These are phyloP conservation scores for Nosema muscidifuracis DNA, from an alignment of 371 early-diverging fungal species.

Conservation along the genomic window DNA sequence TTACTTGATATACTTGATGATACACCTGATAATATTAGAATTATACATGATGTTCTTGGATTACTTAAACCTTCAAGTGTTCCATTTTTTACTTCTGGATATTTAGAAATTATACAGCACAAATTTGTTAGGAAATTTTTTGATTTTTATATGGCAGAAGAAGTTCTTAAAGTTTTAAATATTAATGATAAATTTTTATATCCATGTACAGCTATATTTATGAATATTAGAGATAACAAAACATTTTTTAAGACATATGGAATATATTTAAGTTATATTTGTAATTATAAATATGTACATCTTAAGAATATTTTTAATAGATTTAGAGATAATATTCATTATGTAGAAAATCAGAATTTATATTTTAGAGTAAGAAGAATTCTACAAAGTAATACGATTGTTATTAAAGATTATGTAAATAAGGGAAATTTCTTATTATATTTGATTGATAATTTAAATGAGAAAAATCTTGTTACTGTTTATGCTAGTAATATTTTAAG, in stretches of 20 bases:
- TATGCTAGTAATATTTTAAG: constrained; percentile 18
- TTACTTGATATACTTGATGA: constrained; percentile 40
- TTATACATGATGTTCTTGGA: constrained; percentile 27
- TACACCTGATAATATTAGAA: constrained; percentile 6
- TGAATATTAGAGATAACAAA: constrained; percentile 17
- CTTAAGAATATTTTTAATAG: constrained; percentile 52
- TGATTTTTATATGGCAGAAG: constrained; percentile 12
- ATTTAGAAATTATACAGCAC: constrained; percentile 42
- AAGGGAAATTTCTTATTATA: not conserved
- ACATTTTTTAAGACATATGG: constrained; percentile 26
- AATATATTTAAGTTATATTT: constrained; percentile 34
- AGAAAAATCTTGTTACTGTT: constrained; percentile 16
- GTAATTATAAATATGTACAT: constrained; percentile 33
- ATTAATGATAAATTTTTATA: constrained; percentile 18
- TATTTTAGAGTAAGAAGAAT: constrained; percentile 32
- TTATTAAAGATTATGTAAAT: constrained; percentile 4
- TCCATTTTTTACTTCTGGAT: constrained; percentile 46
- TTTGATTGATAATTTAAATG: constrained; percentile 37
- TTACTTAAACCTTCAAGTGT: constrained; percentile 38
- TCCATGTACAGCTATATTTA: constrained; percentile 20
- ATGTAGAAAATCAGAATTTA: constrained; percentile 30
- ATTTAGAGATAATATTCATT: constrained; percentile 20
- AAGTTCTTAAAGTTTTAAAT: constrained; percentile 15
- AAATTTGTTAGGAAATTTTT: constrained; percentile 17
- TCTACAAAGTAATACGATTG: constrained; percentile 29